Percentiles rank a stretch among this genome's conserved stretches.
Conservation (phyloP, 2,329 filamentous ascomycete species). For the Fusarium xylarioides region DNA sequence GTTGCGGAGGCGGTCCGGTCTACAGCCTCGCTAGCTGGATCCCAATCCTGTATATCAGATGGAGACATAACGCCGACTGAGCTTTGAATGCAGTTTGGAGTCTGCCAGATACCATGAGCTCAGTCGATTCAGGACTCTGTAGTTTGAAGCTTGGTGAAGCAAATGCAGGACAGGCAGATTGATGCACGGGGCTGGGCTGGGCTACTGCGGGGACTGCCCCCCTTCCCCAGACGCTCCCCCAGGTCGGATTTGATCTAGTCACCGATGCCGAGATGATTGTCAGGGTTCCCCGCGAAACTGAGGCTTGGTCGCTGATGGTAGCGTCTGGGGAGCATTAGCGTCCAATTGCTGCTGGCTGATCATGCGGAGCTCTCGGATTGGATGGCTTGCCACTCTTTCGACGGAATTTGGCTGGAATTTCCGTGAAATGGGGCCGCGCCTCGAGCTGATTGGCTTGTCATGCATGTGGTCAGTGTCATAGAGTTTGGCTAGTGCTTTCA, state of each 20-base stretch:
- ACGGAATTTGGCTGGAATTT: conserved; percentile 14
- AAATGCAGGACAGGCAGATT: background rate
- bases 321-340: background rate
- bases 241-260: background rate
- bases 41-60: background rate
- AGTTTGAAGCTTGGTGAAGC: background rate
- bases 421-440: background rate
- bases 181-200: background rate
- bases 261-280: background rate
- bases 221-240: background rate
- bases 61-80: background rate
- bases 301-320: background rate
- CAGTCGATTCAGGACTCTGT: background rate
- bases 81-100: background rate
- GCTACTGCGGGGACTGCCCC: background rate
- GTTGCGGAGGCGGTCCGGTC: background rate
- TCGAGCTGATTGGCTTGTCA: background rate
- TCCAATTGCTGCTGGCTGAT: background rate
- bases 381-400: background rate
- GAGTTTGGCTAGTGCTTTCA: background rate
- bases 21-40: background rate
- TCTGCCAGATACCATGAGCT: background rate
- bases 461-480: too few species aligned
- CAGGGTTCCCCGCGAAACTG: conserved; percentile 3
- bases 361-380: background rate